Conservation (phyloP, 805 yeast genomes). For the Groenewaldozyma tartarivorans region DNA sequence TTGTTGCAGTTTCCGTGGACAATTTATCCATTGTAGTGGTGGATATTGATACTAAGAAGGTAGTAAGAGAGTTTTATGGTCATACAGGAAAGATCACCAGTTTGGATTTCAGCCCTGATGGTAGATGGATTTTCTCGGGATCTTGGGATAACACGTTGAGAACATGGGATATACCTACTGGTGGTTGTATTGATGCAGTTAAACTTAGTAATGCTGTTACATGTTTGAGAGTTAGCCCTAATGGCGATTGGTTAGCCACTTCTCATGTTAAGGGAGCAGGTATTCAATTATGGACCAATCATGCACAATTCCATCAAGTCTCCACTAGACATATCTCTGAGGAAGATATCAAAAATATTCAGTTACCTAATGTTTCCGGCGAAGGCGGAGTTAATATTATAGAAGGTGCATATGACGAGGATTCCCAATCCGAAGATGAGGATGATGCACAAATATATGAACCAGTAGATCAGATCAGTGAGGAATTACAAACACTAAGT, state of each 20-base stretch:
- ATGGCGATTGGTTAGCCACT: conserved; percentile 86
- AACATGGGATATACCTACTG: conserved; percentile 97
- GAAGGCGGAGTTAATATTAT: conserved; percentile 62
- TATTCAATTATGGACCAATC: conserved; percentile 84
- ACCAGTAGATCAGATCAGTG: conserved; percentile 49
- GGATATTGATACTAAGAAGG: conserved; percentile 70
- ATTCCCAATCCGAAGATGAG: conserved; percentile 25
- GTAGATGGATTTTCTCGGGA: conserved; percentile 85
- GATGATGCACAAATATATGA: conserved; percentile 21
- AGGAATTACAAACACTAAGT: conserved; percentile 61
- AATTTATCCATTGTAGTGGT: conserved; percentile 75
- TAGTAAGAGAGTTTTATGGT: conserved; percentile 83
- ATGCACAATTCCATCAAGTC: conserved; percentile 71
- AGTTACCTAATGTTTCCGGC: conserved; percentile 70
- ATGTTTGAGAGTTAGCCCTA: conserved; percentile 66
- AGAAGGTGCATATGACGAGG: conserved; percentile 61
- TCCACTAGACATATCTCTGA: conserved; percentile 64
- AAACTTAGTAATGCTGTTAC: conserved; percentile 73
- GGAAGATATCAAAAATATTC: conserved; percentile 40
- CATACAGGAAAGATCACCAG: conserved; percentile 83
- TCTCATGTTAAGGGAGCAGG: conserved; percentile 88
- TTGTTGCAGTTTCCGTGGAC: conserved; percentile 78
- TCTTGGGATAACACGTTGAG: conserved; percentile 80
- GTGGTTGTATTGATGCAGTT: conserved; percentile 92
- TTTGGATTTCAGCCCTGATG: conserved; percentile 87